Evolutionary conservation across 371 early-diverging fungal species (phyloP).

Genomic region (Batrachochytrium dendrobatidis): DNA sequence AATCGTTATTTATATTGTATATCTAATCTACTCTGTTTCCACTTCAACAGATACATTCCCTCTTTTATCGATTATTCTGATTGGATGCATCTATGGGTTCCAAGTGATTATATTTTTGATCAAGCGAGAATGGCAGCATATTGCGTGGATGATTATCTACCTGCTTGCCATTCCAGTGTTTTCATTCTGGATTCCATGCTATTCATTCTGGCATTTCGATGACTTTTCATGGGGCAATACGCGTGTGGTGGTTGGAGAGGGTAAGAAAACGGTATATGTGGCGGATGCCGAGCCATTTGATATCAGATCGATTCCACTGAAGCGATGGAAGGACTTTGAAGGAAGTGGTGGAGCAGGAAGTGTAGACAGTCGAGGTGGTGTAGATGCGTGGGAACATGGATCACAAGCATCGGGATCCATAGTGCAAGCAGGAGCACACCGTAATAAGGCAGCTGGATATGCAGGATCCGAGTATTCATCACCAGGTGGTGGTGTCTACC

Average conservation of each 20-base stretch:
- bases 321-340: too few relatives aligned
- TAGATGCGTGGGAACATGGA: too few relatives aligned
- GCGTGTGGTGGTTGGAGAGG: slow-evolving; percentile 73
- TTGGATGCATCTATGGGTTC: slow-evolving; percentile 37
- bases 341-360: too few relatives aligned
- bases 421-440: too few relatives aligned
- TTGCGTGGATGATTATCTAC: slow-evolving; percentile 50
- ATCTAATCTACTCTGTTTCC: slow-evolving; percentile 53
- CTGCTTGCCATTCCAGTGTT: too few relatives aligned
- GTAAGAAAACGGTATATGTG: slow-evolving; percentile 53
- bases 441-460: too few relatives aligned
- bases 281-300: slow-evolving; percentile 40
- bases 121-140: slow-evolving; percentile 30
- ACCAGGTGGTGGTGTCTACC: slow-evolving; percentile 1
- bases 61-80: slow-evolving; percentile 27
- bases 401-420: too few relatives aligned
- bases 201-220: neutral
- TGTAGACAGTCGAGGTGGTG: too few relatives aligned
- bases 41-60: slow-evolving; percentile 16
- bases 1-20: slow-evolving; percentile 50
- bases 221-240: slow-evolving; percentile 97
- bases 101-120: slow-evolving; percentile 42
- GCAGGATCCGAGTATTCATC: neutral
- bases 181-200: too few relatives aligned
- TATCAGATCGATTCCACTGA: too few relatives aligned